Evolutionary conservation across 805 yeast genomes (phyloP).

Genomic region (Myxozyma kluyveri): DNA sequence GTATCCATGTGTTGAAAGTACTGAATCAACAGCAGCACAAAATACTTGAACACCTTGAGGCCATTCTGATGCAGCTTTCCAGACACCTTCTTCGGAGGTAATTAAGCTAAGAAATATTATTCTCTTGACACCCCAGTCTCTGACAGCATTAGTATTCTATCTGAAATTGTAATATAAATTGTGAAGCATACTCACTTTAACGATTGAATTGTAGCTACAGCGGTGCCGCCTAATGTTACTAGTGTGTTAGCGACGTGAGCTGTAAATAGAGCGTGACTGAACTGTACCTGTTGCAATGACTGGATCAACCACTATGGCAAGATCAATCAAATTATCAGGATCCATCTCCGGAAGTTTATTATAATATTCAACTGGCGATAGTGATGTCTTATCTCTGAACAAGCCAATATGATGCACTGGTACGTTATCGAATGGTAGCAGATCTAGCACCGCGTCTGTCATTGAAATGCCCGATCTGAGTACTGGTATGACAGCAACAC

Average conservation of each 20-base stretch:
- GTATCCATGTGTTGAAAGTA: constrained; percentile 33
- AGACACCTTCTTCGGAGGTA: constrained; percentile 33
- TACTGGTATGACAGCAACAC: constrained; percentile 35
- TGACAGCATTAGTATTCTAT: no score
- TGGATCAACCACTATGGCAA: constrained; percentile 38
- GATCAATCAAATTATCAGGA: constrained; percentile 21
- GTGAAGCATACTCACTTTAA: constrained; percentile 19
- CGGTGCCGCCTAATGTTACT: constrained; percentile 35
- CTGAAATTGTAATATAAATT: not conserved
- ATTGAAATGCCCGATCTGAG: constrained; percentile 39
- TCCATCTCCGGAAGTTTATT: constrained; percentile 35
- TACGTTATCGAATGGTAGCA: constrained; percentile 35
- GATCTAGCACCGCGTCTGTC: constrained; percentile 34
- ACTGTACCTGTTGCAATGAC: constrained; percentile 38
- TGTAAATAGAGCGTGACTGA: not conserved
- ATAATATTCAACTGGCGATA: constrained; percentile 39
- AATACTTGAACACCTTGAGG: constrained; percentile 31
- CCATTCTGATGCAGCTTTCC: constrained; percentile 9
- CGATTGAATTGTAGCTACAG: constrained; percentile 36
- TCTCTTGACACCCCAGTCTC: constrained; percentile 37
- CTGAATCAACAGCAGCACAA: constrained; percentile 35
- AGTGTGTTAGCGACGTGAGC: no score
- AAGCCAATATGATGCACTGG: constrained; percentile 39
- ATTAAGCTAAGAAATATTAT: constrained; percentile 34
- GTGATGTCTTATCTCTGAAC: constrained; percentile 36